Evolutionary conservation across 2,329 filamentous ascomycete genomes (phyloP).

Genomic region (Thielaviopsis cerberus): DNA sequence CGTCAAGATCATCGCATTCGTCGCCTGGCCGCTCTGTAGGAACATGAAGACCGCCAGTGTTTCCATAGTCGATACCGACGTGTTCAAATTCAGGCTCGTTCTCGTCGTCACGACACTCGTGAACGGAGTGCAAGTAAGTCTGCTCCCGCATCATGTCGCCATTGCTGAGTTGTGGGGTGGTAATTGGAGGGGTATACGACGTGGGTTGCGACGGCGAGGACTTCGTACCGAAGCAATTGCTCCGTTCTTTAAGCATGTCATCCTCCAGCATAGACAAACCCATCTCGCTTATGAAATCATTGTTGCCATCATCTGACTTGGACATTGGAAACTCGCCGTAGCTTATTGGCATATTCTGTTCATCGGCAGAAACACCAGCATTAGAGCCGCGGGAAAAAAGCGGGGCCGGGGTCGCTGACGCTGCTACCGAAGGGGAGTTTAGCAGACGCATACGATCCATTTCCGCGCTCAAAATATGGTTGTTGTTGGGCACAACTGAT

Average conservation of each 20-base stretch:
- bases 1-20: conserved; percentile 86
- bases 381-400: not conserved
- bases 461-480: conserved; percentile 27
- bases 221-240: not conserved
- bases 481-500: conserved; percentile 27
- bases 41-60: conserved; percentile 72
- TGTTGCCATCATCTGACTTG: conserved; percentile 34
- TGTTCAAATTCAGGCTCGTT: conserved; percentile 28
- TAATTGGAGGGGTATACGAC: not conserved
- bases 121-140: not conserved
- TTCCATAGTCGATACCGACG: conserved; percentile 67
- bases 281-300: conserved; percentile 73
- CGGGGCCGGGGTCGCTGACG: conserved; percentile 2
- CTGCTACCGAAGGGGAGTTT: conserved; percentile 31
- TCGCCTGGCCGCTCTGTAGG: conserved; percentile 64
- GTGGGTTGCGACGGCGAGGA: not conserved
- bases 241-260: conserved; percentile 60
- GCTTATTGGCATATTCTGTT: not conserved
- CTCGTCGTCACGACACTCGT: conserved; percentile 13
- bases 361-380: not conserved
- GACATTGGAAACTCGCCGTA: not conserved
- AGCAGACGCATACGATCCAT: conserved; percentile 29
- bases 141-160: conserved; percentile 14
- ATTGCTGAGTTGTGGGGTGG: not conserved
- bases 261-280: conserved; percentile 69